Conservation (phyloP, 441 rosid species). For the Adansonia rubrostipa region DNA sequence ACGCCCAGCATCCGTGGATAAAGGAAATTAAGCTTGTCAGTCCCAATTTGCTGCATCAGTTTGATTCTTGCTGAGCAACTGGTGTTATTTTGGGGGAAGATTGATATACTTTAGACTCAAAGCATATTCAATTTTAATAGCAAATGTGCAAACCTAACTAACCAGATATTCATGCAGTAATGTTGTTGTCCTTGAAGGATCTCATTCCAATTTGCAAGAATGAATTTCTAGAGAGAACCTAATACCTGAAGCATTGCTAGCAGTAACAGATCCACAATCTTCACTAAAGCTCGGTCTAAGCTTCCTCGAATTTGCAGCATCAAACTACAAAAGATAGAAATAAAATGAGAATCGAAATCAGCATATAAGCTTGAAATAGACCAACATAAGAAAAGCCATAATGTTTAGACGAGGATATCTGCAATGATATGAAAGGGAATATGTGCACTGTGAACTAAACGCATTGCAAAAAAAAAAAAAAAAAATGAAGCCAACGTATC, state of each 20-base stretch:
- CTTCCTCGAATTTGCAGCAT: constrained; percentile 70
- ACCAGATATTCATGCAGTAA: not conserved
- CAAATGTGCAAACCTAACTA: not conserved
- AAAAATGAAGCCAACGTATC: not conserved
- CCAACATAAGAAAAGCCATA: not conserved
- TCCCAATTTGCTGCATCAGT: not conserved
- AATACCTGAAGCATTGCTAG: constrained; percentile 88
- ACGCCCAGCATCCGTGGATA: not conserved
- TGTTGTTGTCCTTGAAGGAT: not conserved
- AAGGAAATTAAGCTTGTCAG: not conserved
- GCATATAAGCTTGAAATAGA: constrained; percentile 15
- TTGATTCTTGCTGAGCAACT: not conserved
- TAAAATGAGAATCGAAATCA: constrained; percentile 20
- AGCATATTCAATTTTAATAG: not conserved
- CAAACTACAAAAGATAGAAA: constrained; percentile 57
- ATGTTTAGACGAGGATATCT: not conserved
- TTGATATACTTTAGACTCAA: not conserved
- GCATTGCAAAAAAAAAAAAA: not conserved
- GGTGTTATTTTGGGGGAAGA: not conserved
- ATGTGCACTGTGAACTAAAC: not conserved
- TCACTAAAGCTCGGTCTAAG: constrained; percentile 81
- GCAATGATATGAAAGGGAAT: not conserved
- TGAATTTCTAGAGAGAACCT: constrained; percentile 45
- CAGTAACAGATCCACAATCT: constrained; percentile 82
- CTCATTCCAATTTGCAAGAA: not conserved